These are phyloP conservation scores for Candida sanyaensis DNA, from an alignment of 1,139 yeast genomes.

Conservation along the genomic window DNA sequence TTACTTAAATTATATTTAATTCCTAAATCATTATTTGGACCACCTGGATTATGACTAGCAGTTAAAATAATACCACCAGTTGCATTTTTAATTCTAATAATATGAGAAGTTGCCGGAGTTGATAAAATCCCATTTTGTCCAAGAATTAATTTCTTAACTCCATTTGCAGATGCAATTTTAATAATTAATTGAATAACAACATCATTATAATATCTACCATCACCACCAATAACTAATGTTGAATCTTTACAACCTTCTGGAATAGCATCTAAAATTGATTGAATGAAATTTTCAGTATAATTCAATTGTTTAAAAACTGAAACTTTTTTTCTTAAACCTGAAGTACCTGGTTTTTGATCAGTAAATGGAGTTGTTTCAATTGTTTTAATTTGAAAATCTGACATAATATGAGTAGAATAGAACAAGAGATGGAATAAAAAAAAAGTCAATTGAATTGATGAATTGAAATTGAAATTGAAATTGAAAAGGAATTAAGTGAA, in stretches of 20 bases:
- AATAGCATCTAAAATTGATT: constrained; percentile 79
- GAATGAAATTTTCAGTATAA: constrained; percentile 93
- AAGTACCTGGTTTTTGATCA: constrained; percentile 98
- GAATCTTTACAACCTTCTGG: constrained; percentile 84
- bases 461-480: too few species aligned
- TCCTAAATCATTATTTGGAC: constrained; percentile 89
- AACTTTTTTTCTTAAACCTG: constrained; percentile 93
- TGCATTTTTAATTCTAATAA: constrained; percentile 74
- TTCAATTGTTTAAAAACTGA: constrained; percentile 76
- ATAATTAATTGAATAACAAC: constrained; percentile 80
- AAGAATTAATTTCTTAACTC: constrained; percentile 78
- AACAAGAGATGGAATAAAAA: too few species aligned
- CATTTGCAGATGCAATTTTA: constrained; percentile 86
- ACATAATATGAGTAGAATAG: too few species aligned
- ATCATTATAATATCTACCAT: constrained; percentile 90
- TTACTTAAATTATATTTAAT: constrained; percentile 93
- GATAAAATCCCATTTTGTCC: constrained; percentile 89
- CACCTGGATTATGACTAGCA: constrained; percentile 99
- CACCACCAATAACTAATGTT: constrained; percentile 92
- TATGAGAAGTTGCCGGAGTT: constrained; percentile 94
- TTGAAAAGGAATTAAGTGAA: too few species aligned
- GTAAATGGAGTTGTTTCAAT: constrained; percentile 70
- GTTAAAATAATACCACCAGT: constrained; percentile 97
- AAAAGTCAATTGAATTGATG: too few species aligned
- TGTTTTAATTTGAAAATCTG: constrained; percentile 22